Evolutionary conservation across 2,329 filamentous ascomycete species (phyloP).

Genomic region (Cladosporium colombiae): DNA sequence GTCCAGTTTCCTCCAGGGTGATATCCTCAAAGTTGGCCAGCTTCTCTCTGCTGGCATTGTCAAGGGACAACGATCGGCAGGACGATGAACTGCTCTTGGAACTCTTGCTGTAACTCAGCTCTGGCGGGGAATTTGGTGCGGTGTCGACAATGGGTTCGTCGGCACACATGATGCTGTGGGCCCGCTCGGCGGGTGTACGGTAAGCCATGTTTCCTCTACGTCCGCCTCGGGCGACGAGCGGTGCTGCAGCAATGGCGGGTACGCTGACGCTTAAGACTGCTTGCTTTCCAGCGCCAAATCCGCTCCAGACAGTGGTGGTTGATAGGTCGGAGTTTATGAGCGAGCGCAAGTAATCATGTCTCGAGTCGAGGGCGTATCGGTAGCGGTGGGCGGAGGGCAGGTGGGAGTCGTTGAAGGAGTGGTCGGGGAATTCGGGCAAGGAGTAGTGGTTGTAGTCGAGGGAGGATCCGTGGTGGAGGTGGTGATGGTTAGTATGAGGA

Average conservation of each 20-base stretch:
- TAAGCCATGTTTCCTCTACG: conserved; percentile 21
- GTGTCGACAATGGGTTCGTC: conserved; percentile 27
- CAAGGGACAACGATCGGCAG: conserved; percentile 73
- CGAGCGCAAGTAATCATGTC: conserved; percentile 28
- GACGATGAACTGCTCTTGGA: conserved; percentile 79
- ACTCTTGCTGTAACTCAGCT: conserved; percentile 72
- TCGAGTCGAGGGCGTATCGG: conserved; percentile 14
- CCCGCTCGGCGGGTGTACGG: conserved; percentile 19
- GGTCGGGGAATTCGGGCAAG: conserved; percentile 1
- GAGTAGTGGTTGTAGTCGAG: neutral
- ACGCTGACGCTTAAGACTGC: conserved; percentile 24
- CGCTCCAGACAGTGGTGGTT: conserved; percentile 18
- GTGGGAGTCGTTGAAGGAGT: conserved; percentile 14
- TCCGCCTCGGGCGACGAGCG: conserved; percentile 15
- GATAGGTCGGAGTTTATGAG: conserved; percentile 22
- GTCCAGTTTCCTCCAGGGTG: conserved; percentile 65
- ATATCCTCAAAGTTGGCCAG: conserved; percentile 91
- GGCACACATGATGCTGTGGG: conserved; percentile 23
- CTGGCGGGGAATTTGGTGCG: conserved; percentile 29
- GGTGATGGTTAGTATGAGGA: neutral
- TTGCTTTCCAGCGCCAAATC: conserved; percentile 18
- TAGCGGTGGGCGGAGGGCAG: conserved; percentile 18
- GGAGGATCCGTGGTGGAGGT: neutral
- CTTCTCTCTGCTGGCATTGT: conserved; percentile 57
- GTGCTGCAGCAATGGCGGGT: conserved; percentile 21